Percentiles rank a stretch among this genome's conserved stretches.
These are phyloP conservation scores for Boletus reticuloceps DNA, from an alignment of 768 basidiomycete genomes.

Conservation along the genomic window DNA sequence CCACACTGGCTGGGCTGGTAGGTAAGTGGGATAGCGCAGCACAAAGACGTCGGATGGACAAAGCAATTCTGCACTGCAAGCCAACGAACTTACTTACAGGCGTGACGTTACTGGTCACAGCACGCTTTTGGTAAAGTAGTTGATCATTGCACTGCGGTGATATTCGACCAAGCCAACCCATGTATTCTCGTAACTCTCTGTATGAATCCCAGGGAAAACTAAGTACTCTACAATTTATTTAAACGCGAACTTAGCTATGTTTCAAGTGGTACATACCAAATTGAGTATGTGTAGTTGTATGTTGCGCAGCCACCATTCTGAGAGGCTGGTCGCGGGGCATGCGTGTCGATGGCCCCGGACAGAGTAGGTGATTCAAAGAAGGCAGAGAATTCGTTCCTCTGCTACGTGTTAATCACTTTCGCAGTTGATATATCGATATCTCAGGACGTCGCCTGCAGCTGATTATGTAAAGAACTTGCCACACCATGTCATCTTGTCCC, in stretches of 20 bases:
- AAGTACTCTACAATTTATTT: too few species aligned
- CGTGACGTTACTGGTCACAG: slow-evolving; percentile 37
- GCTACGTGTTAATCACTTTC: too few species aligned
- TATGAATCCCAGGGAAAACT: background rate
- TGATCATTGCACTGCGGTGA: slow-evolving; percentile 27
- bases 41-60: slow-evolving; percentile 23
- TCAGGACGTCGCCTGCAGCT: too few species aligned
- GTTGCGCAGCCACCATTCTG: too few species aligned
- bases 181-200: background rate
- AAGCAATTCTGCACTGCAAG: slow-evolving; percentile 26
- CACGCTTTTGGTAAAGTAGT: slow-evolving; percentile 32
- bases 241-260: too few species aligned
- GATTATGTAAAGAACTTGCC: too few species aligned
- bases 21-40: slow-evolving; percentile 10
- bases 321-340: too few species aligned
- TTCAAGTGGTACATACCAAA: slow-evolving; percentile 16
- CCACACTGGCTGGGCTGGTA: background rate
- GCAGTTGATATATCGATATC: too few species aligned
- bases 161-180: slow-evolving; percentile 8
- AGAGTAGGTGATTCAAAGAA: too few species aligned
- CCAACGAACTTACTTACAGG: slow-evolving; percentile 36
- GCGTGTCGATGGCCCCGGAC: too few species aligned
- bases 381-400: too few species aligned
- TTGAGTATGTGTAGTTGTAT: slow-evolving; percentile 25
- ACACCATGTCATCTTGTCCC: background rate